Base-by-base conservation (phyloP, 176 grass and related monocot genomes). In the Triticum monococcum region DNA sequence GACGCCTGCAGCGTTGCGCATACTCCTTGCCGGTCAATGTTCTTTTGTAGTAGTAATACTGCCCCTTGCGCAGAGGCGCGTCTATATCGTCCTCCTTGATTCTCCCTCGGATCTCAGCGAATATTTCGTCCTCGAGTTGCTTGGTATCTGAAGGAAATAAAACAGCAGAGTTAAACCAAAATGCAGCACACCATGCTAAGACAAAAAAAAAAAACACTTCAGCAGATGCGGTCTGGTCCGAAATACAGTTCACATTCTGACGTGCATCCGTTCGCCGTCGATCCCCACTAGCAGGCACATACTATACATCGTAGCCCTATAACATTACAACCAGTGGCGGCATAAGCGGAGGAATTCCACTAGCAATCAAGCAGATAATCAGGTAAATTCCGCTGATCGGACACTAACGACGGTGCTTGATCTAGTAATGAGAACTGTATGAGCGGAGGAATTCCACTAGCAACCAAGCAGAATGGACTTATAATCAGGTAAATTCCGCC, bases 81-180 rank as follows among this genome's bases (percentile, higher is more conserved):
- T 84, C 82, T 8, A 96, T 88, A 56, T 98, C 96, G 36, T 98
- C 96, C 26, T 98, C 96, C 81, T 98, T 94, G 65, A 98, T 98
- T 46, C 92, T 91, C 70, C 81, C 96, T 78, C 96, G 94, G 75
- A 98, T 96, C 88, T 98, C 93, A 84, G 96, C 82, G 64, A 92
- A 98, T 74, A 98, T 91, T 78, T 89, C 56, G 56, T 94, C 84
- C 86, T 95, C 88, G 14, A 94, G 86, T 30, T 90, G 84, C 13
- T 98, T 98, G 57, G 92, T 88, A 83, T 95, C 96, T 98, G 20
- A 38, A 85, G 50, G 48, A 20, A 1, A 61, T 35, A 13, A 68
- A 23, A 18, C 3, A 18, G 10, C 5, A 61, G 37, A 35, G 2
- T 24, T 68, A 25, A 56, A 67, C 23, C 20, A 66, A 65, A 43